A percentile compares a stretch with the other conserved stretches of the same genome.
These are phyloP conservation scores for Ploettnerulaceae sp. DNA, from an alignment of 2,329 filamentous ascomycete species.

Conservation along the genomic window DNA sequence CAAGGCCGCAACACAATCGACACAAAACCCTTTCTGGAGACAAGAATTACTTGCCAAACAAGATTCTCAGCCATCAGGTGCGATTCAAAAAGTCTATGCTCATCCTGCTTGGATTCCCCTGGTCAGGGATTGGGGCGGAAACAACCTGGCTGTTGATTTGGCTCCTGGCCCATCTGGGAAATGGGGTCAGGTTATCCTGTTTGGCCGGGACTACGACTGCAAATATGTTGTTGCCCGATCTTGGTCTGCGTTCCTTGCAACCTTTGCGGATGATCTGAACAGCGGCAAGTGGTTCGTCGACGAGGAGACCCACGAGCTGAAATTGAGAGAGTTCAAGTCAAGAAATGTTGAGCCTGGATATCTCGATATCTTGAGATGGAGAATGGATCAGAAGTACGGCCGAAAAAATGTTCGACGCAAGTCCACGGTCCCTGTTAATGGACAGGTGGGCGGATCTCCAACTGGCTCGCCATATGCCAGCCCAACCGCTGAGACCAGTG, in stretches of 20 bases:
- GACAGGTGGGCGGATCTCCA: constrained; percentile 38
- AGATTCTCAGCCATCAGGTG: constrained; percentile 78
- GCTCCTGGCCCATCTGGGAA: constrained; percentile 83
- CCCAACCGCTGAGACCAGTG: constrained; percentile 53
- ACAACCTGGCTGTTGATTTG: constrained; percentile 91
- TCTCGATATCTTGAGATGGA: constrained; percentile 91
- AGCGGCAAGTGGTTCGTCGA: constrained; percentile 90
- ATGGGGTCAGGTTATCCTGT: constrained; percentile 96
- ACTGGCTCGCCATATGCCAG: constrained; percentile 60
- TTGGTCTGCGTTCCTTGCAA: constrained; percentile 82
- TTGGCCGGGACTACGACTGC: constrained; percentile 95
- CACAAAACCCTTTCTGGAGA: constrained; percentile 64
- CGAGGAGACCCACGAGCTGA: constrained; percentile 86
- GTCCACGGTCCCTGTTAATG: constrained; percentile 40
- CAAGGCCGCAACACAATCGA: constrained; percentile 50
- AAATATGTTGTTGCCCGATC: constrained; percentile 95
- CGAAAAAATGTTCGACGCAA: constrained; percentile 47
- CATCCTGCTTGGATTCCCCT: constrained; percentile 95
- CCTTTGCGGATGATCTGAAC: constrained; percentile 83
- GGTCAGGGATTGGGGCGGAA: constrained; percentile 96
- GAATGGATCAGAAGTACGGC: constrained; percentile 92
- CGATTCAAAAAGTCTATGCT: constrained; percentile 87
- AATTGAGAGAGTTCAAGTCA: constrained; percentile 85
- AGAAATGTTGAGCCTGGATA: constrained; percentile 88
- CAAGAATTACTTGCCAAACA: constrained; percentile 80